Evolutionary conservation across 805 yeast genomes (phyloP), one percentile per base, ranked within the genome.

Genomic region (Maudiozyma pseudohumilis): DNA sequence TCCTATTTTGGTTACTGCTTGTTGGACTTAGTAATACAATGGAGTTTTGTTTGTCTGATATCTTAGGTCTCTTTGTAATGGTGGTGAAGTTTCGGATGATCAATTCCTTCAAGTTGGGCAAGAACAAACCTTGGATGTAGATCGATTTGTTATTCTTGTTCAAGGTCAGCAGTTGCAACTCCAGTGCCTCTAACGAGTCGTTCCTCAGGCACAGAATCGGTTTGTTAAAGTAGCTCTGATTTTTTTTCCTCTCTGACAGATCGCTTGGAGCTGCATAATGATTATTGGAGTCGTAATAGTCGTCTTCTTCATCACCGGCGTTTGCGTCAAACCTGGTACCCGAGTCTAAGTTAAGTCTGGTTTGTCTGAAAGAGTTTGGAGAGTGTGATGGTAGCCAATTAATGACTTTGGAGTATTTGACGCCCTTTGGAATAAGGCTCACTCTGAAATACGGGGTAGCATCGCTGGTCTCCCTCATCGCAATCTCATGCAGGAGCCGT

Each of bases 371-470:
- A 21, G 38, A 30, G 15, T 23, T 31, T 23, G 34, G 24, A 1
- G 27, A 19, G 19, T 37, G 47, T 12, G 38, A 36, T 5, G 53
- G 49, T 6, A 50, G 32, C 60, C 60, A 53, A 39, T 55, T 53
- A 10, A 43, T 25, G 6, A 55, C 35, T 32, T 40, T 45, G 4
- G 51, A 40, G 5, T 37, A 32, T 23, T 37, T 36, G 2, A 47
- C 52, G 13, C 53, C 51, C 7, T 43, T 38, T 2, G 59, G 60
- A 18, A 55, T 44, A 5, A 55, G 37, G 17, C 39, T 32, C 6
- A 48, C 37, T 33, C 56, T 47, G 27, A 47, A 41, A 36, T 49
- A 54, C 1, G 52, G 44, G 16, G 51, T 41, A 6, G 53, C 57
- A 42, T 51, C 55, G 12, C 35, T 40, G 2, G 52, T 51, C 36